Conservation (phyloP, 2,329 filamentous ascomycete genomes). For the Xenoacremonium recifei region DNA sequence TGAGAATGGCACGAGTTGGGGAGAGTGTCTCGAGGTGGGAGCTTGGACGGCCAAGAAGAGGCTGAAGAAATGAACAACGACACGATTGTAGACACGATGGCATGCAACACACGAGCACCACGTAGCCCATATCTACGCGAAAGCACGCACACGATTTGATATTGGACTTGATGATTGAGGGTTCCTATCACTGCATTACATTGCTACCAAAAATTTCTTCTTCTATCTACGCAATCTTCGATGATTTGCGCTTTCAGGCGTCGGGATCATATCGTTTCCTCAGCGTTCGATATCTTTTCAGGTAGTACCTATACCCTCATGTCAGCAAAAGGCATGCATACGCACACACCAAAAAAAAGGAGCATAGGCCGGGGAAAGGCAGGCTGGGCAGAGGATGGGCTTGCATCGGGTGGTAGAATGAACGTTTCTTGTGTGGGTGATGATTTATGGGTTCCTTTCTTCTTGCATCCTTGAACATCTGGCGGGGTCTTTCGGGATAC, state of each 20-base stretch:
- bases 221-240: too few species aligned
- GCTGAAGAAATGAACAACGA: too few species aligned
- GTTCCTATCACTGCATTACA: background rate
- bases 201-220: too few species aligned
- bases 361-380: too few species aligned
- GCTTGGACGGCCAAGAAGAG: constrained; percentile 86
- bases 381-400: too few species aligned
- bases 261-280: constrained; percentile 71
- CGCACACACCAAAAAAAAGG: too few species aligned
- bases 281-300: constrained; percentile 86
- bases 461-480: background rate
- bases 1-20: constrained; percentile 74
- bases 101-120: too few species aligned
- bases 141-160: background rate
- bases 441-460: too few species aligned
- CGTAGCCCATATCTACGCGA: background rate
- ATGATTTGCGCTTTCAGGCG: constrained; percentile 22
- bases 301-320: constrained; percentile 49
- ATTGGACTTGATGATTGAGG: background rate
- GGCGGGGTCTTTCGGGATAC: background rate
- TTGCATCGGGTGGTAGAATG: too few species aligned
- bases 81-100: too few species aligned
- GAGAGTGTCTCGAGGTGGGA: constrained; percentile 82
- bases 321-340: constrained; percentile 22
- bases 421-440: too few species aligned